A percentile compares a stretch with the other conserved stretches of the same genome.
These are phyloP conservation scores for Fusarium odoratissimum DNA, from an alignment of 2,329 filamentous ascomycete genomes.

Conservation along the genomic window DNA sequence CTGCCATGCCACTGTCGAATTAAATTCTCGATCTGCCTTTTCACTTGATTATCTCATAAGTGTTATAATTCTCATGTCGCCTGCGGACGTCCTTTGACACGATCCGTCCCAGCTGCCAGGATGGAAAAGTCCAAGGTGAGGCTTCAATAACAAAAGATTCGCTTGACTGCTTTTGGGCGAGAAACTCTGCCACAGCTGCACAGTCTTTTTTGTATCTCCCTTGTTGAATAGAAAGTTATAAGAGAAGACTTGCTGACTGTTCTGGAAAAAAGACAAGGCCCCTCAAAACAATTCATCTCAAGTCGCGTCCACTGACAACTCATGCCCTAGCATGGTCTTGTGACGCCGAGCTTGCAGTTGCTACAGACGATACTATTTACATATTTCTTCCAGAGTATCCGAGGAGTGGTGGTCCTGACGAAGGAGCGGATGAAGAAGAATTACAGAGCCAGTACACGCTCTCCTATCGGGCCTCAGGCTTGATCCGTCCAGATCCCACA, in stretches of 20 bases:
- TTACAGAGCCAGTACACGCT: slow-evolving; percentile 50
- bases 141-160: neutral
- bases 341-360: slow-evolving; percentile 67
- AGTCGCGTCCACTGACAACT: slow-evolving; percentile 57
- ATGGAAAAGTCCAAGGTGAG: slow-evolving; percentile 47
- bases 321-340: slow-evolving; percentile 64
- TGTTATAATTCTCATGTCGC: neutral
- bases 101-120: neutral
- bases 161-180: neutral
- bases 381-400: slow-evolving; percentile 62
- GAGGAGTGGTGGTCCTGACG: slow-evolving; percentile 39
- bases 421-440: slow-evolving; percentile 45
- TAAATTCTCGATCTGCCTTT: neutral
- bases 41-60: neutral
- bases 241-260: neutral
- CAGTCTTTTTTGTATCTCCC: no score
- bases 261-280: slow-evolving; percentile 54
- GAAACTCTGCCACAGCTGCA: neutral
- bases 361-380: slow-evolving; percentile 66
- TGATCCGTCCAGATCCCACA: slow-evolving; percentile 54
- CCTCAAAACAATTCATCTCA: slow-evolving; percentile 59
- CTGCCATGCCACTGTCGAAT: neutral
- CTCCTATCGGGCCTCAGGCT: slow-evolving; percentile 48
- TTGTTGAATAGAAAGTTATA: neutral
- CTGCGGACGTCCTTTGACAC: neutral